These are phyloP conservation scores for Amphichorda felina DNA, from an alignment of 2,329 filamentous ascomycete species.

Conservation along the genomic window DNA sequence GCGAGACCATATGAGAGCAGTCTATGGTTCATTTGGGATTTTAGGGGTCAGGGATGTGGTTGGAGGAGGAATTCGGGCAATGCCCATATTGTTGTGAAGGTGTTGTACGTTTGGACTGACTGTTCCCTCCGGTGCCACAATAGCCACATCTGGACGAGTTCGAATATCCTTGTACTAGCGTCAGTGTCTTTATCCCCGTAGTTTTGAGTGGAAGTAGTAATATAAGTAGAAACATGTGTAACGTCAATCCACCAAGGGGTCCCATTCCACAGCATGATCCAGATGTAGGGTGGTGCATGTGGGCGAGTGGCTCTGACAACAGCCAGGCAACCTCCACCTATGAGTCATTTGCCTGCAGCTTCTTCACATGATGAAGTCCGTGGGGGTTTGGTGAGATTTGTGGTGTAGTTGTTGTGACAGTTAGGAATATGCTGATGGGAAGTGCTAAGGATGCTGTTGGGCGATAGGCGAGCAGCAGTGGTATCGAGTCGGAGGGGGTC, in stretches of 20 bases:
- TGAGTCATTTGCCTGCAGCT: too few relatives aligned
- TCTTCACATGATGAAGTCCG: not conserved
- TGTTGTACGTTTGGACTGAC: slow-evolving; percentile 34
- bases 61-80: not conserved
- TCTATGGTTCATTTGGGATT: too few relatives aligned
- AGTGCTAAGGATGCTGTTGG: not conserved
- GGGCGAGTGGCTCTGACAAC: too few relatives aligned
- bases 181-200: not conserved
- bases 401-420: not conserved
- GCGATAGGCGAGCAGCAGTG: not conserved
- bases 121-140: slow-evolving; percentile 32
- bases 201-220: too few relatives aligned
- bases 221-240: too few relatives aligned
- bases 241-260: too few relatives aligned
- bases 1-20: too few relatives aligned
- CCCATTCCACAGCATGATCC: not conserved
- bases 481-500: not conserved
- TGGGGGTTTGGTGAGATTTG: not conserved
- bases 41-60: too few relatives aligned
- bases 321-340: too few relatives aligned
- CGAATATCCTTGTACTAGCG: slow-evolving; percentile 31
- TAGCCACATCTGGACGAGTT: slow-evolving; percentile 41
- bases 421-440: not conserved
- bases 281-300: too few relatives aligned
- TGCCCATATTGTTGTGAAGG: slow-evolving; percentile 1